Evolutionary conservation across 2,329 filamentous ascomycete species (phyloP).

Genomic region (Fusarium nelsonii): DNA sequence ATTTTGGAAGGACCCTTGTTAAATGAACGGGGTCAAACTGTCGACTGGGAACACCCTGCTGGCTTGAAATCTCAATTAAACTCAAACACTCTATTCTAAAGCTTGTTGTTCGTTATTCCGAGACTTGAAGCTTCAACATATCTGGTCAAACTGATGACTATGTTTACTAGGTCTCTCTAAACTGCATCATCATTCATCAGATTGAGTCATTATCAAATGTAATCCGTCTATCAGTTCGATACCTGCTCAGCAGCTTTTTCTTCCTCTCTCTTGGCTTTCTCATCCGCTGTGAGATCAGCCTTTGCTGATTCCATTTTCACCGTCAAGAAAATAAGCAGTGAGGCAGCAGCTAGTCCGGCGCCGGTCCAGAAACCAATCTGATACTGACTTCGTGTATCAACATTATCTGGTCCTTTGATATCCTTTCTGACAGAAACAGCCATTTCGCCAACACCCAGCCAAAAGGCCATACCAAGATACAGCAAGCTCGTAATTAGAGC

Average conservation of each 20-base stretch:
- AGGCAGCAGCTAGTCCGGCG: constrained; percentile 65
- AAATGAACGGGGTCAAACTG: neutral
- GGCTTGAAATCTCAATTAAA: neutral
- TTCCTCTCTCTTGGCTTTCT: constrained; percentile 56
- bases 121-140: neutral
- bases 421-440: constrained; percentile 63
- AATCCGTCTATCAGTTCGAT: neutral
- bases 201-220: neutral
- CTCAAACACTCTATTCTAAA: neutral
- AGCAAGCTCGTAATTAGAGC: constrained; percentile 69
- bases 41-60: neutral
- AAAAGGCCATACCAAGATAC: constrained; percentile 78
- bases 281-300: constrained; percentile 69
- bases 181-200: neutral
- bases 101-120: neutral
- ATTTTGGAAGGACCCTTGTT: neutral
- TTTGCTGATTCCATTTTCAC: constrained; percentile 67
- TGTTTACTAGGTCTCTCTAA: neutral
- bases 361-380: constrained; percentile 76
- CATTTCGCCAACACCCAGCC: constrained; percentile 78
- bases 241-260: rapidly evolving
- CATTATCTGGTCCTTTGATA: constrained; percentile 36
- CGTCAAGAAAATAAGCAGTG: constrained; percentile 67
- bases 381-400: constrained; percentile 66
- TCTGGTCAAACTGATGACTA: neutral